phyloP scores from a whole-genome alignment of 495 filamentous ascomycete species.

The Coniosporium apollinis region DNA sequence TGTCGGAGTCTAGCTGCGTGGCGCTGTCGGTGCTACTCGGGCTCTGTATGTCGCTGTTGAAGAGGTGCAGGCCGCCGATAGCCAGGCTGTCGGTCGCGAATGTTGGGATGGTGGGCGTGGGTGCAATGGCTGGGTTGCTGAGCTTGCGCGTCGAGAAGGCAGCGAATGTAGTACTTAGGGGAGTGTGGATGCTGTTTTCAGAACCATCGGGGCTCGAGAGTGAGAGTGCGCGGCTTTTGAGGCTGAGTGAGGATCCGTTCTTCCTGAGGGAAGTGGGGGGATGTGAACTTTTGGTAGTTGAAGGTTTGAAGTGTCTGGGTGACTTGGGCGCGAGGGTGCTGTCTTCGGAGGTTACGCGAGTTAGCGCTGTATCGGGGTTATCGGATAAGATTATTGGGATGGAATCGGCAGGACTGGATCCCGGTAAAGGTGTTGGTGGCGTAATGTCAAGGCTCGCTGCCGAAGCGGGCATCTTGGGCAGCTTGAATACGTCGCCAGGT shows the following conservation, averaged over 20 bases:
- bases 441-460: too few relatives aligned
- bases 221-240: slow-evolving; percentile 60
- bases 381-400: too few relatives aligned
- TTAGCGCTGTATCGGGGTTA: too few relatives aligned
- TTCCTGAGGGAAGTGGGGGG: background rate
- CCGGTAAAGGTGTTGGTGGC: too few relatives aligned
- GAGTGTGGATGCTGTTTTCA: slow-evolving; percentile 57
- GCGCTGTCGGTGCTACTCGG: slow-evolving; percentile 19
- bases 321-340: too few relatives aligned
- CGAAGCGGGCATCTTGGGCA: too few relatives aligned
- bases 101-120: slow-evolving; percentile 46
- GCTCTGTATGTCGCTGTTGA: slow-evolving; percentile 70
- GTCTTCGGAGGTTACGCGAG: too few relatives aligned
- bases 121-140: slow-evolving; percentile 38
- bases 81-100: slow-evolving; percentile 38
- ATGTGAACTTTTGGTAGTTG: too few relatives aligned
- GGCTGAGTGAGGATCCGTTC: slow-evolving; percentile 53
- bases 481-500: too few relatives aligned
- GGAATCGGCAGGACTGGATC: too few relatives aligned
- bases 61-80: slow-evolving; percentile 59
- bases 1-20: slow-evolving; percentile 40
- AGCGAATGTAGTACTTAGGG: slow-evolving; percentile 50
- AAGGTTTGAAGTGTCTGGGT: too few relatives aligned
- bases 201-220: slow-evolving; percentile 51
- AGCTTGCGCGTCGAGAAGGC: slow-evolving; percentile 32